phyloP scores from a whole-genome alignment of 768 basidiomycete genomes.

The Omphalotus guepiniiformis region DNA sequence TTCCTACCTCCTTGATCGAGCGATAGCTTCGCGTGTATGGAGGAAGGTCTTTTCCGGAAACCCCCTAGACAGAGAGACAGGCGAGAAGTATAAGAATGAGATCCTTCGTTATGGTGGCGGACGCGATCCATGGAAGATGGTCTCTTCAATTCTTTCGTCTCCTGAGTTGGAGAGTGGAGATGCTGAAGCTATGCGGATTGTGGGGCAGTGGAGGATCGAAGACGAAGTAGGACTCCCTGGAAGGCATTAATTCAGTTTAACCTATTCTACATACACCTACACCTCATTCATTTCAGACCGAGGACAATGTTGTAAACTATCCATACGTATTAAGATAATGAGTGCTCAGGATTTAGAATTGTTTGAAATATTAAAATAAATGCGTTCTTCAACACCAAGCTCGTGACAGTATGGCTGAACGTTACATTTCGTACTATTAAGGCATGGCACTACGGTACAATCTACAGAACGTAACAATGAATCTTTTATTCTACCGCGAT shows the following conservation, averaged over 20 bases:
- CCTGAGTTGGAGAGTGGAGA: slow-evolving; percentile 71
- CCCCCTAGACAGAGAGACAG: slow-evolving; percentile 66
- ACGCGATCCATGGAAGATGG: slow-evolving; percentile 92
- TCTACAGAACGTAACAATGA: too few relatives aligned
- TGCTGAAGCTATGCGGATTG: slow-evolving; percentile 79
- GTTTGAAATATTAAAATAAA: too few relatives aligned
- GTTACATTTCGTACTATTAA: too few relatives aligned
- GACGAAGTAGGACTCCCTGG: slow-evolving; percentile 60
- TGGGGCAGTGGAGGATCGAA: slow-evolving; percentile 86
- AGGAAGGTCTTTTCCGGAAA: slow-evolving; percentile 61
- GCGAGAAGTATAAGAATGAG: slow-evolving; percentile 77
- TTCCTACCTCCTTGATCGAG: slow-evolving; percentile 93
- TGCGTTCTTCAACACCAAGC: too few relatives aligned
- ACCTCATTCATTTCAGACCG: too few relatives aligned
- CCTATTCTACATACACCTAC: too few relatives aligned
- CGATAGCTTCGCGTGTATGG: slow-evolving; percentile 94
- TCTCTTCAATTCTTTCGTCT: slow-evolving; percentile 61
- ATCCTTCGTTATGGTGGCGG: slow-evolving; percentile 83
- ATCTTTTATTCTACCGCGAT: too few relatives aligned
- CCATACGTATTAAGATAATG: too few relatives aligned
- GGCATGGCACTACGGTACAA: too few relatives aligned
- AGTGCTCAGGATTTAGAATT: too few relatives aligned
- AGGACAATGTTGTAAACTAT: too few relatives aligned
- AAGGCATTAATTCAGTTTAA: slow-evolving; percentile 59
- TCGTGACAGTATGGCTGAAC: too few relatives aligned